phyloP scores from a whole-genome alignment of 768 basidiomycete genomes.

The Mycena amicta region DNA sequence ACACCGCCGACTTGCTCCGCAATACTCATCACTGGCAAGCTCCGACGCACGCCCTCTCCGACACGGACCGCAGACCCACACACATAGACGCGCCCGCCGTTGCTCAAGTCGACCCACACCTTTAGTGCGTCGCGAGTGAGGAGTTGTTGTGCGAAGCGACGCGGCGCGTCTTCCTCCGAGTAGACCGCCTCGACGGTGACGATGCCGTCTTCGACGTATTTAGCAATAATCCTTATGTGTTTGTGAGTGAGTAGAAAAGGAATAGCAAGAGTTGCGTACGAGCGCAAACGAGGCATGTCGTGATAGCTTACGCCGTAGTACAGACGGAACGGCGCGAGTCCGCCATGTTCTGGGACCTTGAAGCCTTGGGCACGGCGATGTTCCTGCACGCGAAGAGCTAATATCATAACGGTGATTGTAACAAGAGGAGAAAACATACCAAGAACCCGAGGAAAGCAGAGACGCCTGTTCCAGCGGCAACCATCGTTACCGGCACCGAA shows the following conservation, averaged over 20 bases:
- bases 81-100: slow-evolving; percentile 2
- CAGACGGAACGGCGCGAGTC: slow-evolving; percentile 11
- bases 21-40: slow-evolving; percentile 2
- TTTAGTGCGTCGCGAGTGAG: slow-evolving; percentile 10
- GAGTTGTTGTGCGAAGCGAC: slow-evolving; percentile 17
- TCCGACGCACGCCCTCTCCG: background rate
- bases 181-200: slow-evolving; percentile 10
- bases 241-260: background rate
- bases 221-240: slow-evolving; percentile 3
- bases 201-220: slow-evolving; percentile 12
- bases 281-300: slow-evolving; percentile 9
- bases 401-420: background rate
- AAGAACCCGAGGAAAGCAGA: slow-evolving; percentile 17
- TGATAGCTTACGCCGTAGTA: slow-evolving; percentile 15
- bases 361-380: slow-evolving; percentile 16
- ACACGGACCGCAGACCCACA: background rate
- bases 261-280: background rate
- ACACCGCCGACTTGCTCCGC: slow-evolving; percentile 1
- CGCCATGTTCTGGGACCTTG: slow-evolving; percentile 11
- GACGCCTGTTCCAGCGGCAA: slow-evolving; percentile 14
- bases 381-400: slow-evolving; percentile 4
- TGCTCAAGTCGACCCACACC: slow-evolving; percentile 12
- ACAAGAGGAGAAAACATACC: background rate
- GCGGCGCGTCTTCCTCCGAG: slow-evolving; percentile 6
- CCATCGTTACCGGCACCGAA: slow-evolving; percentile 10